Evolutionary conservation across 352 stramenopile species (phyloP).

Genomic region (Phytophthora chlamydospora): DNA sequence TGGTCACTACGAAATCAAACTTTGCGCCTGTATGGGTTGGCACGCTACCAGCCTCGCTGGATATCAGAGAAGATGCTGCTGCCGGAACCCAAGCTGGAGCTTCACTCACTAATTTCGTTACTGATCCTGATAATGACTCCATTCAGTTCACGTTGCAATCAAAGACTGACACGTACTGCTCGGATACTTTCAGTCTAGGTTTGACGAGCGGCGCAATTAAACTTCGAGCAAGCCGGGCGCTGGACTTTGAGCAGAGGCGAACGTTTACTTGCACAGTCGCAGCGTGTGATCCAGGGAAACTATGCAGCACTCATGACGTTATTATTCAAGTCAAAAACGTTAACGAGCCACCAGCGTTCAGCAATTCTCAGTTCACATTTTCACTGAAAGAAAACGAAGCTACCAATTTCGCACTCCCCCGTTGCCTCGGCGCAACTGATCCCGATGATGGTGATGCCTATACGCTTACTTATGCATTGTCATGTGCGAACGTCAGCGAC

Average conservation of each 20-base stretch:
- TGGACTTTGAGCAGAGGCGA: constrained; percentile 53
- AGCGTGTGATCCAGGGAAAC: constrained; percentile 52
- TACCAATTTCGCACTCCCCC: constrained; percentile 11
- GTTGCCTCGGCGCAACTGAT: constrained; percentile 51
- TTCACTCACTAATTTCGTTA: constrained; percentile 34
- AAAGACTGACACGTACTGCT: constrained; percentile 54
- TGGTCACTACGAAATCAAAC: constrained; percentile 55
- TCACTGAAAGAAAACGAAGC: constrained; percentile 46
- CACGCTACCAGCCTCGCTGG: constrained; percentile 33
- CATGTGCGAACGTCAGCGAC: constrained; percentile 35
- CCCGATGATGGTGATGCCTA: constrained; percentile 48
- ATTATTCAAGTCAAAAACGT: constrained; percentile 50
- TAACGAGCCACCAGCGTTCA: constrained; percentile 61
- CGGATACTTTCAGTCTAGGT: constrained; percentile 52
- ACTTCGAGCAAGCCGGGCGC: constrained; percentile 25
- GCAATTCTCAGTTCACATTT: constrained; percentile 34
- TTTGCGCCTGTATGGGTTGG: constrained; percentile 54
- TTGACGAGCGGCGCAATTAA: constrained; percentile 33
- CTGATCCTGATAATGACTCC: constrained; percentile 48
- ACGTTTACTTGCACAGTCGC: constrained; percentile 57
- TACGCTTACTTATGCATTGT: constrained; percentile 46
- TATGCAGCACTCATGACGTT: constrained; percentile 55
- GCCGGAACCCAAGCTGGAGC: constrained; percentile 30
- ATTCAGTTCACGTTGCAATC: constrained; percentile 59
- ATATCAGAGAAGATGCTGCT: constrained; percentile 50